Evolutionary conservation across 2,329 filamentous ascomycete genomes (phyloP).

Genomic region (Monosporascus cannonballus): DNA sequence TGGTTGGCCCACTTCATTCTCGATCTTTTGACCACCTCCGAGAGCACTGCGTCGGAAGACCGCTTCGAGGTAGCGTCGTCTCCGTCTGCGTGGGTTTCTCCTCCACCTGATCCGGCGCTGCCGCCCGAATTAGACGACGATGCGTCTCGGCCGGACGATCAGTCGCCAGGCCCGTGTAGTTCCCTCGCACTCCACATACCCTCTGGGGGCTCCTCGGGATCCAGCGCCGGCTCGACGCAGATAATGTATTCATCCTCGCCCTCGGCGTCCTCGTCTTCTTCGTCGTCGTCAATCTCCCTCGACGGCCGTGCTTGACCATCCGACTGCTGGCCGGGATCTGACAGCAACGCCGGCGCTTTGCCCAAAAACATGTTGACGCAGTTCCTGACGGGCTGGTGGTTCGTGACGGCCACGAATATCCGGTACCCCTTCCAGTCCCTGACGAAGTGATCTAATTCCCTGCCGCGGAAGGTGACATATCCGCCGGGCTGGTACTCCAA

Average conservation of each 20-base stretch:
- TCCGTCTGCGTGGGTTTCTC: neutral
- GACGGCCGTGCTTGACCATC: neutral
- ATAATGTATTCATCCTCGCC: neutral
- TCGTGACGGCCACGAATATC: conserved; percentile 3
- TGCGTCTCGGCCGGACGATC: neutral
- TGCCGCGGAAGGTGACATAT: conserved; percentile 5
- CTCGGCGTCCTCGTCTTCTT: neutral
- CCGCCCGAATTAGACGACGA: neutral
- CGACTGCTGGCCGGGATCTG: neutral
- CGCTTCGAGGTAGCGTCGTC: too few species aligned
- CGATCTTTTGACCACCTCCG: too few species aligned
- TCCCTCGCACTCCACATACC: neutral
- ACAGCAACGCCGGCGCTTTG: neutral
- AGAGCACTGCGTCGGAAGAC: too few species aligned
- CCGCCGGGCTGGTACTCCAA: conserved; percentile 2
- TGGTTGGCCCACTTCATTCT: too few species aligned
- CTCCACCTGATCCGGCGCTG: neutral
- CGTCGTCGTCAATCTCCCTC: neutral
- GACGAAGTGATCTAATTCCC: conserved; percentile 4
- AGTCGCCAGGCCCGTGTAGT: neutral
- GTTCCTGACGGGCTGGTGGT: conserved; percentile 4
- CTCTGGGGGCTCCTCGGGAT: neutral
- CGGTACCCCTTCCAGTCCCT: conserved; percentile 4
- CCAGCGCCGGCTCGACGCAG: neutral
- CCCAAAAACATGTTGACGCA: neutral